Percentiles rank a stretch among this genome's conserved stretches.
These are phyloP conservation scores for Talaromyces pinophilus DNA, from an alignment of 2,329 filamentous ascomycete species.

Conservation along the genomic window DNA sequence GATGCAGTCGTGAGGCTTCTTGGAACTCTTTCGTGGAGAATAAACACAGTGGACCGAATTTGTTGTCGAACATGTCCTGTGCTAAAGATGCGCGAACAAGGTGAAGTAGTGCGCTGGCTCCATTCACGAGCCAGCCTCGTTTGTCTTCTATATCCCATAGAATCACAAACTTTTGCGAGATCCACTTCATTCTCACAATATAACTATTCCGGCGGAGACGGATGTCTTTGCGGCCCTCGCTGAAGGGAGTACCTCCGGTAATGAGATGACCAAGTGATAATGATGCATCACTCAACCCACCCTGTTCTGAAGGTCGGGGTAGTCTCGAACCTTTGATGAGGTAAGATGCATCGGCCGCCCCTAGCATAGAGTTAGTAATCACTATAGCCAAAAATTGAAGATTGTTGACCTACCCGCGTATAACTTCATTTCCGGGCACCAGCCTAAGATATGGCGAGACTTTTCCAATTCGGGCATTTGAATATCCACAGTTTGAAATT, in stretches of 20 bases:
- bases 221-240: slow-evolving; percentile 32
- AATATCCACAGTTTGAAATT: neutral
- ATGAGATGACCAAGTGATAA: slow-evolving; percentile 29
- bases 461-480: slow-evolving; percentile 15
- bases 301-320: slow-evolving; percentile 19
- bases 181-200: slow-evolving; percentile 32
- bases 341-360: slow-evolving; percentile 27
- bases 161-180: slow-evolving; percentile 32
- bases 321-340: slow-evolving; percentile 26
- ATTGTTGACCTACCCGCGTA: slow-evolving; percentile 25
- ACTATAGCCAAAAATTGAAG: slow-evolving; percentile 20
- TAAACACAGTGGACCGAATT: slow-evolving; percentile 9
- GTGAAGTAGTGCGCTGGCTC: slow-evolving; percentile 41
- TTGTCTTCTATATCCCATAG: slow-evolving; percentile 30
- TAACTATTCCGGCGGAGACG: slow-evolving; percentile 26
- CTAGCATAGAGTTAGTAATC: slow-evolving; percentile 21
- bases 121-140: slow-evolving; percentile 42
- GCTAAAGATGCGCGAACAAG: slow-evolving; percentile 35
- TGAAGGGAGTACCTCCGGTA: slow-evolving; percentile 29
- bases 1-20: slow-evolving; percentile 16
- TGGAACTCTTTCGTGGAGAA: slow-evolving; percentile 20
- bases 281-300: slow-evolving; percentile 30
- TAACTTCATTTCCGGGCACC: slow-evolving; percentile 31
- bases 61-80: slow-evolving; percentile 22
- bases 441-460: slow-evolving; percentile 38